These are phyloP conservation scores for Aegilops tauschii DNA, from an alignment of 176 grass and related monocot genomes.

Conservation along the genomic window DNA sequence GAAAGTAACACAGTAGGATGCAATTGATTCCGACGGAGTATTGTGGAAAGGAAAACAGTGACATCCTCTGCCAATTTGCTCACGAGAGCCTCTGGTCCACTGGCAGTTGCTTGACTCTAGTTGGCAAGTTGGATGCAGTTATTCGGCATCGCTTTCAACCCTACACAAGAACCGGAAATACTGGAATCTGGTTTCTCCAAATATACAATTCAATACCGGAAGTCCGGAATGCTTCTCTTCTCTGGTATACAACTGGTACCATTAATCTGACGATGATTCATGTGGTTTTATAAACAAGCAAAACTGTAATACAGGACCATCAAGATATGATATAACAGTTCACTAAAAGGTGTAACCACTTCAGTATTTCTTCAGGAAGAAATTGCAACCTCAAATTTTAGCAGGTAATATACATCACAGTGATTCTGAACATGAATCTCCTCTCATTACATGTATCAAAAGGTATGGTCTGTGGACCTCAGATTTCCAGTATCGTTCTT, in stretches of 20 bases:
- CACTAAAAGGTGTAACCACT: background rate
- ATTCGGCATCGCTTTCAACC: background rate
- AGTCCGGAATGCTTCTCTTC: background rate
- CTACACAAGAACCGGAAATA: background rate
- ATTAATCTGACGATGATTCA: background rate
- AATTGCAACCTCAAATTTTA: background rate
- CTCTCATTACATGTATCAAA: constrained; percentile 14
- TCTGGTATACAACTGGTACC: background rate
- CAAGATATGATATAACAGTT: constrained; percentile 18
- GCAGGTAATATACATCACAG: constrained; percentile 8
- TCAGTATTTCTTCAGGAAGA: constrained; percentile 7
- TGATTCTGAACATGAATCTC: background rate
- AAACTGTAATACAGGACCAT: background rate
- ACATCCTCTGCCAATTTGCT: background rate
- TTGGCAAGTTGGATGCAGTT: background rate
- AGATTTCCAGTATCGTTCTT: constrained; percentile 91
- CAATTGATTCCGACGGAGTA: background rate
- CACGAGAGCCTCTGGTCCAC: background rate
- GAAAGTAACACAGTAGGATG: background rate
- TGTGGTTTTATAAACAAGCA: background rate
- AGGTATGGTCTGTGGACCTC: constrained; percentile 18
- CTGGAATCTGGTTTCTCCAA: background rate
- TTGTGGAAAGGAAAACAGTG: background rate
- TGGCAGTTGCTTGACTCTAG: background rate
- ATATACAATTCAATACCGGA: background rate